Evolutionary conservation across 192 early-diverging fungal genomes (phyloP).

Genomic region (Backusella tarrabulga): DNA sequence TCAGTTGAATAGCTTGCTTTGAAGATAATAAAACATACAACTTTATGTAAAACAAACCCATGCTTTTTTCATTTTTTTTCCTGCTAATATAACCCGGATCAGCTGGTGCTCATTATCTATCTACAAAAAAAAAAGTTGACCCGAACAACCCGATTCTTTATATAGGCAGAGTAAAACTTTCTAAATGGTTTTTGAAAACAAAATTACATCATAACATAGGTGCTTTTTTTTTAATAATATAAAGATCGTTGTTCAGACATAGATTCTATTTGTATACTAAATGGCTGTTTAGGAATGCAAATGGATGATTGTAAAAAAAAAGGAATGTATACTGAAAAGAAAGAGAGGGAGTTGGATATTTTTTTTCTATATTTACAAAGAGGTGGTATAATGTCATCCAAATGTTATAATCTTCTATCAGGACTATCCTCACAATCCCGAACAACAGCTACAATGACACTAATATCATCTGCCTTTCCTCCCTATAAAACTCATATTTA

Average conservation of each 20-base stretch:
- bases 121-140: not conserved
- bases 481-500: conserved; percentile 54
- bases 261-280: not conserved
- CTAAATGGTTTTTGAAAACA: not conserved
- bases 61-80: not conserved
- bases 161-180: not conserved
- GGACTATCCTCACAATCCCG: conserved; percentile 32
- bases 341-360: not conserved
- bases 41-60: not conserved
- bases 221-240: not conserved
- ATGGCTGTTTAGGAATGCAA: not conserved
- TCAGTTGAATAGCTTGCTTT: not conserved
- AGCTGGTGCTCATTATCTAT: not conserved
- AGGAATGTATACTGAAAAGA: not conserved
- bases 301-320: not conserved
- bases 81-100: not conserved
- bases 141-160: not conserved
- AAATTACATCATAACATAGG: not conserved
- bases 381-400: not conserved
- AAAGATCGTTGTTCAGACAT: not conserved
- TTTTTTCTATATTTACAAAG: conserved; percentile 2
- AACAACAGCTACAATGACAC: conserved; percentile 83
- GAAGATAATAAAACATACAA: not conserved
- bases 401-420: conserved; percentile 11
- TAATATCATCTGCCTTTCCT: conserved; percentile 96